Conservation (phyloP, 805 yeast species). For the Soucietia sequanensis region DNA sequence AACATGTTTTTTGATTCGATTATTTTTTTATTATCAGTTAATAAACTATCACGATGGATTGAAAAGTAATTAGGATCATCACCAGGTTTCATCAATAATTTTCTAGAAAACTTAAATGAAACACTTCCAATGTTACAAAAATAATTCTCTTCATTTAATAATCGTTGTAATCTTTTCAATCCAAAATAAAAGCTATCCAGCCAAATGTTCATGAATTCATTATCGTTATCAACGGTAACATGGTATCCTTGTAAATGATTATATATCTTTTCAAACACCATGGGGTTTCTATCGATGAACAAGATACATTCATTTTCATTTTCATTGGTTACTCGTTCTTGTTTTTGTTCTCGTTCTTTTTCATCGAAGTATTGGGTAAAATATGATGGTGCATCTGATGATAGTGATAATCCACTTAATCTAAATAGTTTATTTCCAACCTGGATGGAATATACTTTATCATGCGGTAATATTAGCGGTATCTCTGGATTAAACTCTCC, state of each 20-base stretch:
- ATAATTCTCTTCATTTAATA: slow-evolving; percentile 53
- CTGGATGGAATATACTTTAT: slow-evolving; percentile 64
- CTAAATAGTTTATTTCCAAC: slow-evolving; percentile 63
- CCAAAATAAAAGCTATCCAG: slow-evolving; percentile 74
- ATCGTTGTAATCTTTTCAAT: slow-evolving; percentile 52
- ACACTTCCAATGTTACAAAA: slow-evolving; percentile 58
- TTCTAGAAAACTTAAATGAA: slow-evolving; percentile 58
- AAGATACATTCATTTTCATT: slow-evolving; percentile 43
- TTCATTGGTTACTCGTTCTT: too few species aligned
- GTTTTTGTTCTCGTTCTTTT: too few species aligned
- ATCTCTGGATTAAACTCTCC: slow-evolving; percentile 45
- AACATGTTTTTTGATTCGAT: slow-evolving; percentile 46
- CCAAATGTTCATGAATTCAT: slow-evolving; percentile 58
- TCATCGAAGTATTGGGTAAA: slow-evolving; percentile 68
- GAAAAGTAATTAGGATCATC: slow-evolving; percentile 78
- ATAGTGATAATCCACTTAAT: slow-evolving; percentile 80
- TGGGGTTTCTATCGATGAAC: slow-evolving; percentile 73
- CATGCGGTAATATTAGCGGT: slow-evolving; percentile 62
- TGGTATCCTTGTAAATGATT: slow-evolving; percentile 81
- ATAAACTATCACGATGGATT: slow-evolving; percentile 53
- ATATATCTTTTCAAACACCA: slow-evolving; percentile 63
- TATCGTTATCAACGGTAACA: slow-evolving; percentile 57
- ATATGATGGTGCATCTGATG: slow-evolving; percentile 85
- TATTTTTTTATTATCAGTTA: slow-evolving; percentile 42
- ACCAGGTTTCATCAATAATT: slow-evolving; percentile 56